Evolutionary conservation across 805 yeast species (phyloP).

Genomic region (Zygotorulaspora chibaensis): DNA sequence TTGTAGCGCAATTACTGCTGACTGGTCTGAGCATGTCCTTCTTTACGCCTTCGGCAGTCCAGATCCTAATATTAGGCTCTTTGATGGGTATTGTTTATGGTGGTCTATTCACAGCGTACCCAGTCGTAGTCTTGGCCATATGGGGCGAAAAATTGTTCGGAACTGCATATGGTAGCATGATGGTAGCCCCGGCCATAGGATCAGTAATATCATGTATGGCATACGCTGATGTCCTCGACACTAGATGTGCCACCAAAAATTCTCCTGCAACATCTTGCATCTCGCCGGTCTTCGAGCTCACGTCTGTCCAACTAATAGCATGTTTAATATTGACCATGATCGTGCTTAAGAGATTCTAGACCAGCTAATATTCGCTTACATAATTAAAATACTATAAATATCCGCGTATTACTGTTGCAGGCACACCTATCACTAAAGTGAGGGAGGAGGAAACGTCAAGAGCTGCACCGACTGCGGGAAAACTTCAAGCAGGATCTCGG

Average conservation of each 20-base stretch:
- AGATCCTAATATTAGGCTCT: conserved; percentile 34
- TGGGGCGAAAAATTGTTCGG: conserved; percentile 92
- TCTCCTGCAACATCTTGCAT: conserved; percentile 17
- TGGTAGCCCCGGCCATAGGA: conserved; percentile 86
- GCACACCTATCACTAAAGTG: no score
- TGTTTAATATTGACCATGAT: conserved; percentile 9
- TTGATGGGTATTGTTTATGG: conserved; percentile 74
- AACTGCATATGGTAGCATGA: conserved; percentile 86
- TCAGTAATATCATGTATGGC: conserved; percentile 61
- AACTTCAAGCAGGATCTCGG: no score
- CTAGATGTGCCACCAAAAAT: conserved; percentile 20
- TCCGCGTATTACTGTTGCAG: no score
- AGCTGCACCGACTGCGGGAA: no score
- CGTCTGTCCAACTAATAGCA: conserved; percentile 13
- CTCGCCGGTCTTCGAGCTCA: conserved; percentile 19
- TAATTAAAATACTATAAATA: no score
- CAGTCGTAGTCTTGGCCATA: conserved; percentile 73
- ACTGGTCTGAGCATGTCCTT: conserved; percentile 20
- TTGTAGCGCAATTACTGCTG: conserved; percentile 36
- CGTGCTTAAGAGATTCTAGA: conserved; percentile 6
- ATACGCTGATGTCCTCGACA: conserved; percentile 63
- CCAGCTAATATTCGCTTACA: not conserved
- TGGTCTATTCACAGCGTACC: conserved; percentile 77
- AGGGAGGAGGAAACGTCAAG: no score
- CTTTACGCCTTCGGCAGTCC: conserved; percentile 13